Evolutionary conservation across 768 basidiomycete genomes (phyloP), one percentile per base, ranked within the genome.

Genomic region (Scleroderma bovista): DNA sequence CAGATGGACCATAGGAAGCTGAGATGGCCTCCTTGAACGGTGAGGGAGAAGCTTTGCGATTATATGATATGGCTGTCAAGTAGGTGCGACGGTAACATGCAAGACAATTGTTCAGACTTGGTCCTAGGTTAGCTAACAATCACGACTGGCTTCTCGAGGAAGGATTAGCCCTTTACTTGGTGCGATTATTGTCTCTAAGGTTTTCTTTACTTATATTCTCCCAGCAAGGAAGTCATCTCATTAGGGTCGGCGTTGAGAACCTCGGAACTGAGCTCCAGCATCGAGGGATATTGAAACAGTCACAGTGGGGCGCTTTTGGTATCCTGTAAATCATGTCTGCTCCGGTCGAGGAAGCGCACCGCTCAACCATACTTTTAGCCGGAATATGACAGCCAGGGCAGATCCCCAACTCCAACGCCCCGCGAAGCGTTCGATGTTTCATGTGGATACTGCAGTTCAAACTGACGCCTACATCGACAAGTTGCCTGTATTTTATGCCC

Each of bases 111-210:
- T 19, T 10, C 33, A 20, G 15, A 19, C 12, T 22, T 26, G 1
- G 19, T 47, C 7, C 8, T n/a, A 85, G 84, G 53, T 71, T 83
- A 24, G 79, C 83, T 4, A 74, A 79, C 12, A 80, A 80, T 54
- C 78, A 84, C 48, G 81, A 83, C 51, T 88, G 84, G 85, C 62
- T 80, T 8, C 69, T 83, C 45, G 86, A 88, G 63, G 85, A 87
- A 64, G 86, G 81, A 8, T 83, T 79, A 78, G 80, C 75, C 16
- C 64, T 85, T 24, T 86, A 76, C 57, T 66, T 88, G 57, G 83
- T 84, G 43, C 24, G 36, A 31, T 17, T 2, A 12, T 17, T n/a
- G 6, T 19, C 19, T 44, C 20, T 39, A 37, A 19, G 5, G 29
- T 22, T 33, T 22, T 3, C 16, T 15, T 16, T 6, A 10, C 26